These are phyloP conservation scores for Poa pratensis DNA, from an alignment of 176 grass and related monocot genomes.

Conservation along the genomic window DNA sequence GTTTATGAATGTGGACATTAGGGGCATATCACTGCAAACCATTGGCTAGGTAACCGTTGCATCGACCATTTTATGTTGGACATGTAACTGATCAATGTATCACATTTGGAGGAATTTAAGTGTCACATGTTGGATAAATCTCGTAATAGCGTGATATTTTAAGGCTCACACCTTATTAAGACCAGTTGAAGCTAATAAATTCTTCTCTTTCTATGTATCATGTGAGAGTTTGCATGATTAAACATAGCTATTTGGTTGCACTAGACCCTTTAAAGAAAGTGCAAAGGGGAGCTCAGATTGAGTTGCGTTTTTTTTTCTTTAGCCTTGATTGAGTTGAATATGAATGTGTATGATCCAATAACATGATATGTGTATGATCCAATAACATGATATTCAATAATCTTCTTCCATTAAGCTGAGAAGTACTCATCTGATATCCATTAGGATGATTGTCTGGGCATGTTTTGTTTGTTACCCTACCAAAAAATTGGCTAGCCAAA, in stretches of 20 bases:
- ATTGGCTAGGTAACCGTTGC: neutral
- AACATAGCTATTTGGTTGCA: neutral
- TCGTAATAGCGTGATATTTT: neutral
- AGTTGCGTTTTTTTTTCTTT: neutral
- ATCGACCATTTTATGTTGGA: conserved; percentile 3
- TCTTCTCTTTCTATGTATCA: neutral
- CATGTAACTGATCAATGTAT: neutral
- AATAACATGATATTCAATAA: neutral
- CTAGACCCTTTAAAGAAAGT: conserved; percentile 16
- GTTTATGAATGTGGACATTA: neutral
- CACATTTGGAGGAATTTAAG: conserved; percentile 20
- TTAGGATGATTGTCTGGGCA: neutral
- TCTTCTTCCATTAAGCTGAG: neutral
- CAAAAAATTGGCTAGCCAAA: neutral
- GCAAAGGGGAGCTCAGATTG: neutral
- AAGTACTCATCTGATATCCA: neutral
- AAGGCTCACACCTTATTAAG: neutral
- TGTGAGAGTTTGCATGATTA: neutral
- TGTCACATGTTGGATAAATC: neutral
- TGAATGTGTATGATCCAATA: neutral
- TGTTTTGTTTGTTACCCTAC: neutral
- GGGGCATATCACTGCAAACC: conserved; percentile 15
- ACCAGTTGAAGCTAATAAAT: neutral
- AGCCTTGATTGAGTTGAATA: neutral
- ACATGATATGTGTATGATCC: too few species aligned